These are phyloP conservation scores for Berkeleyomyces basicola DNA, from an alignment of 2,329 filamentous ascomycete species.

Conservation along the genomic window DNA sequence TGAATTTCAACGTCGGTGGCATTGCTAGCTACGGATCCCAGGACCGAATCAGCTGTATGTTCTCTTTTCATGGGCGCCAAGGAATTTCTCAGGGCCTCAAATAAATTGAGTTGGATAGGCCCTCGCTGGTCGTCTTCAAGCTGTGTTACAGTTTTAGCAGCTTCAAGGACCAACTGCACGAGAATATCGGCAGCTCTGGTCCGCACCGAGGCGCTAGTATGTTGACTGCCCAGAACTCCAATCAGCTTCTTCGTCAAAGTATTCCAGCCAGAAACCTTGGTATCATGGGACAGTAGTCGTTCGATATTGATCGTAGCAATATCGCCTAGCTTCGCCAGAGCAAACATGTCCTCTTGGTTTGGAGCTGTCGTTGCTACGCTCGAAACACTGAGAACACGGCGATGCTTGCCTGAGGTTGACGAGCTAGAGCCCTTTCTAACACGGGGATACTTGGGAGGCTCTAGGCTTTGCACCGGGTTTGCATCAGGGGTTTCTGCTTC, in stretches of 20 bases:
- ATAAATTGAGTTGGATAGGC: conserved; percentile 53
- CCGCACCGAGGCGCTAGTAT: conserved; percentile 35
- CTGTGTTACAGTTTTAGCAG: conserved; percentile 37
- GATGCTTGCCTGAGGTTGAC: conserved; percentile 24
- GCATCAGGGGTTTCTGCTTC: conserved; percentile 1
- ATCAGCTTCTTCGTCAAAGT: conserved; percentile 42
- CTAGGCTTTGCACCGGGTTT: conserved; percentile 9
- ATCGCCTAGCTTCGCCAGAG: conserved; percentile 57
- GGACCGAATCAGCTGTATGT: neutral
- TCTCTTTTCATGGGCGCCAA: conserved; percentile 22
- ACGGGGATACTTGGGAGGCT: conserved; percentile 13
- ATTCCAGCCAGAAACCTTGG: conserved; percentile 59
- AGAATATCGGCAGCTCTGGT: conserved; percentile 48
- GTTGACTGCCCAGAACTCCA: conserved; percentile 30
- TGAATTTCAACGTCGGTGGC: conserved; percentile 63
- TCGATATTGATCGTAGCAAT: conserved; percentile 58
- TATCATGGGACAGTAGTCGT: conserved; percentile 51
- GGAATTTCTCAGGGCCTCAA: conserved; percentile 48
- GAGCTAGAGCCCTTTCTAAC: conserved; percentile 22
- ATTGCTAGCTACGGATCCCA: conserved; percentile 5
- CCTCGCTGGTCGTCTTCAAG: conserved; percentile 35
- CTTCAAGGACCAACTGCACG: conserved; percentile 39
- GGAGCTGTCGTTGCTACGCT: conserved; percentile 29
- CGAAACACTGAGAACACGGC: conserved; percentile 32
- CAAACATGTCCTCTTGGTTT: conserved; percentile 48